Conservation (phyloP, 1,139 yeast species). For the Starmera stellimalicola region DNA sequence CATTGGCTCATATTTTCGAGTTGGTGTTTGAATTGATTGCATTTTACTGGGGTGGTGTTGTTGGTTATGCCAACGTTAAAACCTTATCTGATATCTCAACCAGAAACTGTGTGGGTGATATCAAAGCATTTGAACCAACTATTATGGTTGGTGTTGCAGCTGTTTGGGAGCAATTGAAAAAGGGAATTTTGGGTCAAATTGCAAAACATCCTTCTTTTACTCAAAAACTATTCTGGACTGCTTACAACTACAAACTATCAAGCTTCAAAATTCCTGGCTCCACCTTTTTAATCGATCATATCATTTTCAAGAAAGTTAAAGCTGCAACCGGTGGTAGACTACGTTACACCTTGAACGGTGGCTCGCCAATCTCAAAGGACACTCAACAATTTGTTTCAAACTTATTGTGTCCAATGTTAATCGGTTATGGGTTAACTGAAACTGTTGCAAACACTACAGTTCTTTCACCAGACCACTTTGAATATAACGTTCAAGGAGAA, state of each 20-base stretch:
- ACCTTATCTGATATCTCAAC: slow-evolving; percentile 79
- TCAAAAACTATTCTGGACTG: slow-evolving; percentile 86
- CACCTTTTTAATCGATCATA: slow-evolving; percentile 46
- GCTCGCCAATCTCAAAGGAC: slow-evolving; percentile 79
- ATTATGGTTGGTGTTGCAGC: slow-evolving; percentile 98
- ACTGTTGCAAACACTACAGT: slow-evolving; percentile 85
- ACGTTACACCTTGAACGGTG: slow-evolving; percentile 75
- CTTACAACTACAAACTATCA: slow-evolving; percentile 62
- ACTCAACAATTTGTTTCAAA: slow-evolving; percentile 71
- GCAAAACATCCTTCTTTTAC: slow-evolving; percentile 53
- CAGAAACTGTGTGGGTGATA: slow-evolving; percentile 81
- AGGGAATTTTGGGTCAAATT: slow-evolving; percentile 79
- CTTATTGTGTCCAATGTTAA: slow-evolving; percentile 77
- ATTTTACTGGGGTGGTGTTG: slow-evolving; percentile 82
- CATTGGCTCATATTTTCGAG: slow-evolving; percentile 94
- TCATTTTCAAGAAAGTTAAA: slow-evolving; percentile 80
- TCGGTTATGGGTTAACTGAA: slow-evolving; percentile 97
- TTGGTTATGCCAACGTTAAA: slow-evolving; percentile 91
- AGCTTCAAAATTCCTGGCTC: slow-evolving; percentile 69
- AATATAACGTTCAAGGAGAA: slow-evolving; percentile 72
- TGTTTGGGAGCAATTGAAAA: slow-evolving; percentile 93
- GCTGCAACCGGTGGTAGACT: slow-evolving; percentile 94
- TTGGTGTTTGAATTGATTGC: slow-evolving; percentile 72
- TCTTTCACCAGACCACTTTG: slow-evolving; percentile 54
- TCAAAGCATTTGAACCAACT: slow-evolving; percentile 81